Base-by-base conservation (phyloP, 2,329 filamentous ascomycete species). In the Fusarium anguioides region DNA sequence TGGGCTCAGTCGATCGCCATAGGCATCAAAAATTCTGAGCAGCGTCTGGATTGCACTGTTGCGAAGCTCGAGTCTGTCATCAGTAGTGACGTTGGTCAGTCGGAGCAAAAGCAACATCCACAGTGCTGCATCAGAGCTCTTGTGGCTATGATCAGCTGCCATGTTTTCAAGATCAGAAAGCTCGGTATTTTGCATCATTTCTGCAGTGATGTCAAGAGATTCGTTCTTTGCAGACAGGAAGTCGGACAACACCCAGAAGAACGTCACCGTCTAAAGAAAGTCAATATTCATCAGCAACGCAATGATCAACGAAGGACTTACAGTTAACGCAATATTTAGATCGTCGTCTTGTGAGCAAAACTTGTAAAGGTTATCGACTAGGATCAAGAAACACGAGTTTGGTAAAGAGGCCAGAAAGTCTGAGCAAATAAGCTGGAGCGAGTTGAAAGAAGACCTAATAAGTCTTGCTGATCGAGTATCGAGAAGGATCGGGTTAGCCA, bases 231-330 rank as follows among this genome's bases (percentile, higher is more conserved):
- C 80, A 3, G 87, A 89, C 6, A 98, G 83, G 66, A 94, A 96
- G 76, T 97, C 94, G 0, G 95, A 97, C 9, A 97, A 86, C 52
- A 95, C 94, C 93, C 94, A 97, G 77, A 97, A 97, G 75, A 97
- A 96, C 0, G 95, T 97, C 10, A 97, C 92, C 2, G 94, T 96
- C 87, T 93, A 48, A 9, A 35, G 2, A 36, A 6, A 40, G 18
- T 72, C 29, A 73, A 66, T 18, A 23, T 12, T 2, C 15, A 11
- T 15, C 17, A 10, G n/a, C n/a, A 8, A 14, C 10, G 18, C 15
- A 17, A 2, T 23, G n/a, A n/a, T n/a, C n/a, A 18, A 11, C 9
- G 14, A 5, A 6, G 8, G 8, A 76, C 86, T 78, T 82, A 92
- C 91, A 31, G 96, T 98, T 24, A 99, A 83, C 0, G 95, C 95